Evolutionary conservation across 352 stramenopile genomes (phyloP), one percentile per base, ranked within the genome.

Genomic region (Albugo laibachii): DNA sequence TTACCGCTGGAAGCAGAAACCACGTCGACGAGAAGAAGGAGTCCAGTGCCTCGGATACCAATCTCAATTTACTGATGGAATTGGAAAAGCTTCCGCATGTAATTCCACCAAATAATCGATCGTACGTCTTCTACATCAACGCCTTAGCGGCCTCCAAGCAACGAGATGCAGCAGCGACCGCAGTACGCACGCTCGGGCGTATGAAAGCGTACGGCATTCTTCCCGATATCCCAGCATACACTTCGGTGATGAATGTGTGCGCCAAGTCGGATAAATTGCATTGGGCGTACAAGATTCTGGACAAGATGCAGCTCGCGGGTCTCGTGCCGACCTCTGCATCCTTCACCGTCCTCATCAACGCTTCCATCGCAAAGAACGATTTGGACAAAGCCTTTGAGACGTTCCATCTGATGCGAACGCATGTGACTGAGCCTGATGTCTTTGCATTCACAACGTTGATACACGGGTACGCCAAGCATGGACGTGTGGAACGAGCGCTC

Each of bases 221-320:
- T 15, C 72, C 73, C 0, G 57, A 67, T 35, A 57, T 78, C 15
- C 44, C 69, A 1, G 60, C 64, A 53, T 85, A 88, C 54, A 88
- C 84, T 47, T 66, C 72, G n/a, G 70, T 85, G 13, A 88, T 88
- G 75, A 71, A 78, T 38, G 72, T 74, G n/a, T 88, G 75, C 46
- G 66, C 72, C 21, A 83, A 82, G 53, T 63, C 68, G 4, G 51
- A 56, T 27, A 61, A 63, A 20, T 56, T 83, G 49, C 53, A 72
- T 31, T 88, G 75, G 75, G 57, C 75, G 6, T 88, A 88, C 65
- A 88, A 85, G 52, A 69, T 88, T 35, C 69, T 88, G 58, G 75
- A 88, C 53, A 81, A 81, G 53, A 83, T 88, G 70, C 75, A 87
- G 56, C 66, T 83, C 11, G 69, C 71, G 0, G 75, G 75, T 10